These are phyloP conservation scores for Aureococcus anophagefferens DNA, from an alignment of 108 stramenopile species.

Conservation along the genomic window DNA sequence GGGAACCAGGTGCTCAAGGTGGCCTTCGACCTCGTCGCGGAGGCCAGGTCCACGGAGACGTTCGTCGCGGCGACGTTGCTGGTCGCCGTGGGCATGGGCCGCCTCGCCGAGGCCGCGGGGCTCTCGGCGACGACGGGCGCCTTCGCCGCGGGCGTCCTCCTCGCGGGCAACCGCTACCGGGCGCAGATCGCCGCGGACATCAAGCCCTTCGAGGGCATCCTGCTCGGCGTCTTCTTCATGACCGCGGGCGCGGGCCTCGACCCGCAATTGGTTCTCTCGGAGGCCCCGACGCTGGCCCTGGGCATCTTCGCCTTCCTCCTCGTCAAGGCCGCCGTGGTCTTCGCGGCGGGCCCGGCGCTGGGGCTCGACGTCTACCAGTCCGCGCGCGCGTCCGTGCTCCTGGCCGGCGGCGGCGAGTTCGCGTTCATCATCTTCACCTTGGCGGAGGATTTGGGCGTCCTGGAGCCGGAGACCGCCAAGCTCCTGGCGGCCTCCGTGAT, in stretches of 20 bases:
- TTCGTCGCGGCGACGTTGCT: conserved; percentile 61
- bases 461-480: conserved; percentile 39
- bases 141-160: conserved; percentile 64
- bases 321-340: conserved; percentile 49
- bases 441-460: conserved; percentile 51
- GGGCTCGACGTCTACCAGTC: conserved; percentile 50
- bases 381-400: conserved; percentile 50
- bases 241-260: conserved; percentile 60
- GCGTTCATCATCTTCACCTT: conserved; percentile 63
- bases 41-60: conserved; percentile 52
- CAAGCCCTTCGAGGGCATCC: conserved; percentile 65
- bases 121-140: conserved; percentile 57
- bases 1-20: conserved; percentile 42
- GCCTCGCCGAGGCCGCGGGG: conserved; percentile 48
- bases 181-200: conserved; percentile 72
- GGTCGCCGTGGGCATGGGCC: conserved; percentile 64
- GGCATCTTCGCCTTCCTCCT: conserved; percentile 49
- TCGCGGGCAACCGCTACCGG: conserved; percentile 57
- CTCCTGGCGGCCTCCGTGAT: conserved; percentile 58
- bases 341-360: conserved; percentile 47
- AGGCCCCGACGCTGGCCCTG: conserved; percentile 54
- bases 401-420: conserved; percentile 62
- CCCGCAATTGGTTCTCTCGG: conserved; percentile 41
- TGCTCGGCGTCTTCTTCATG: conserved; percentile 64
- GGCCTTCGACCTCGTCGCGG: conserved; percentile 60